These are phyloP conservation scores for Porodaedalea pini DNA, from an alignment of 1,284 basidiomycete genomes.

Conservation along the genomic window DNA sequence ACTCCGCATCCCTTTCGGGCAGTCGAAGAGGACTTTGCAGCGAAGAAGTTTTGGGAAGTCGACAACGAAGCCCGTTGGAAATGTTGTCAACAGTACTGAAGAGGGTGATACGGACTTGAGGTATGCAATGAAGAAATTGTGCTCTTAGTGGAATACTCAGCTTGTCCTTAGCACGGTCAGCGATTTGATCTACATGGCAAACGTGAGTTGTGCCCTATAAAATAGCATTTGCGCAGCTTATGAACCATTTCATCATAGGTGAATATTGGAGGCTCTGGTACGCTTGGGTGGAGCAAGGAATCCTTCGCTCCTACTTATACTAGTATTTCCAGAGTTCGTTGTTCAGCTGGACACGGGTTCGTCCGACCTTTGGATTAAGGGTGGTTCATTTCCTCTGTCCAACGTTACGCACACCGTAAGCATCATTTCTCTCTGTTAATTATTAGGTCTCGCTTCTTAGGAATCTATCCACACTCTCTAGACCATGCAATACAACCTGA, in stretches of 20 bases:
- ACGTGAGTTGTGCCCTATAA: constrained; percentile 45
- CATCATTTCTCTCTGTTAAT: background rate
- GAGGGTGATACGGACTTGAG: constrained; percentile 29
- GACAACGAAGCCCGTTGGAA: constrained; percentile 1
- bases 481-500: constrained; percentile 52
- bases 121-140: constrained; percentile 26
- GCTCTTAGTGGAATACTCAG: constrained; percentile 32
- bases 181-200: constrained; percentile 71
- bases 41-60: constrained; percentile 9
- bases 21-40: constrained; percentile 2
- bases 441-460: too few relatives aligned
- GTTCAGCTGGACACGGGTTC: constrained; percentile 81
- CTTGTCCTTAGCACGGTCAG: constrained; percentile 55
- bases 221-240: constrained; percentile 1
- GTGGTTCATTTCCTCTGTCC: constrained; percentile 47
- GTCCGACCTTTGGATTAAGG: constrained; percentile 75
- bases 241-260: background rate
- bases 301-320: constrained; percentile 8
- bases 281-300: constrained; percentile 26
- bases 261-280: constrained; percentile 52
- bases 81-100: constrained; percentile 20
- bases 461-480: constrained; percentile 27
- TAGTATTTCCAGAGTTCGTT: constrained; percentile 45
- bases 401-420: constrained; percentile 51
- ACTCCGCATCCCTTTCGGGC: constrained; percentile 17